Percentiles rank a stretch among this genome's conserved stretches.
phyloP scores from a whole-genome alignment of 1,284 basidiomycete species.

The Neolentinus lepideus region DNA sequence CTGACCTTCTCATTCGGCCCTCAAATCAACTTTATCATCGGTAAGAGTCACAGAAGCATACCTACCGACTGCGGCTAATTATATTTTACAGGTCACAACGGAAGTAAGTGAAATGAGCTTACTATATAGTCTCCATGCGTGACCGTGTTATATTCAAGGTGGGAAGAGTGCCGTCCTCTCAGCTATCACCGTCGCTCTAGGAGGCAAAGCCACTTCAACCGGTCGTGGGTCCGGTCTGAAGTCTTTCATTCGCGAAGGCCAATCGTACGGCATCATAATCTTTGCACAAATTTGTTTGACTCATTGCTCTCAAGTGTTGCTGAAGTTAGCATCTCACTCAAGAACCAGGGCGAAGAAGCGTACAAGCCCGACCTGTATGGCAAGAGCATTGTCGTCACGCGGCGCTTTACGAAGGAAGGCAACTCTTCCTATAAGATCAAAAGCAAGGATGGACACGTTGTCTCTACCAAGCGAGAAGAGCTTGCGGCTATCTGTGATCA shows the following conservation, averaged over 20 bases:
- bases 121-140: background rate
- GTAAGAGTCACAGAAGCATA: slow-evolving; percentile 33
- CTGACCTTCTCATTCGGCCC: slow-evolving; percentile 79
- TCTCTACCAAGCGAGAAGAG: slow-evolving; percentile 83
- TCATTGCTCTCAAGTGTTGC: slow-evolving; percentile 39
- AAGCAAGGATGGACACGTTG: slow-evolving; percentile 53
- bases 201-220: slow-evolving; percentile 86
- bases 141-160: slow-evolving; percentile 37
- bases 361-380: slow-evolving; percentile 82
- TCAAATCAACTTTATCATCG: slow-evolving; percentile 96
- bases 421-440: slow-evolving; percentile 81
- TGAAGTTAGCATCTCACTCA: slow-evolving; percentile 75
- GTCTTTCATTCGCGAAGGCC: slow-evolving; percentile 84
- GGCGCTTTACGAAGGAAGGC: slow-evolving; percentile 75
- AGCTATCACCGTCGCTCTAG: slow-evolving; percentile 89
- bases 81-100: slow-evolving; percentile 56
- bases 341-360: slow-evolving; percentile 88
- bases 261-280: slow-evolving; percentile 44
- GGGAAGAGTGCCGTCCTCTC: slow-evolving; percentile 96
- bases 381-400: slow-evolving; percentile 79
- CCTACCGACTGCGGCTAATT: background rate
- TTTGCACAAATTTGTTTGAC: background rate
- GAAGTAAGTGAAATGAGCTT: slow-evolving; percentile 45
- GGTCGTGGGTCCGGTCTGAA: slow-evolving; percentile 86
- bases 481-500: slow-evolving; percentile 85